These are phyloP conservation scores for Colletotrichum somersetense DNA, from an alignment of 2,329 filamentous ascomycete genomes.

Conservation along the genomic window DNA sequence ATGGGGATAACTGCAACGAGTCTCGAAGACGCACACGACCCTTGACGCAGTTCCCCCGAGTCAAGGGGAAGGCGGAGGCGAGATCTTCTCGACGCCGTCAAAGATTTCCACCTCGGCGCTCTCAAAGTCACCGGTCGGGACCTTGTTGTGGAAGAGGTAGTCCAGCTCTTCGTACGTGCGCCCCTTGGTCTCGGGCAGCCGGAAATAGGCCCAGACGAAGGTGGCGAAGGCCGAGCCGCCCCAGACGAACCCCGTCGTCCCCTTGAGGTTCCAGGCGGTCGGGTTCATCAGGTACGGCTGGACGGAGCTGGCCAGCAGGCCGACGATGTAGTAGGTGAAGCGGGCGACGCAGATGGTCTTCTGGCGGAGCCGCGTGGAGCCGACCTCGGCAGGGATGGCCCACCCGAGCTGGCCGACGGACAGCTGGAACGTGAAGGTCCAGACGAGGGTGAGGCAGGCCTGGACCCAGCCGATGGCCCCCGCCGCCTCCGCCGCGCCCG, in stretches of 20 bases:
- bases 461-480: constrained; percentile 49
- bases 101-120: constrained; percentile 17
- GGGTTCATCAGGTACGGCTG: constrained; percentile 56
- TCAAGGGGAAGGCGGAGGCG: background rate
- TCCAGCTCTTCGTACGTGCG: constrained; percentile 46
- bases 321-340: constrained; percentile 42
- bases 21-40: background rate
- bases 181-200: constrained; percentile 46
- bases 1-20: background rate
- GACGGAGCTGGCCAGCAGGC: constrained; percentile 43
- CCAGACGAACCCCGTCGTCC: constrained; percentile 44
- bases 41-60: too few species aligned
- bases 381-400: constrained; percentile 48
- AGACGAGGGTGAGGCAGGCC: constrained; percentile 46
- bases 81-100: constrained; percentile 17
- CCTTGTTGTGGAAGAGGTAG: constrained; percentile 29
- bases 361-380: constrained; percentile 49
- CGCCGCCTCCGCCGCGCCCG: constrained; percentile 49
- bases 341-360: constrained; percentile 51
- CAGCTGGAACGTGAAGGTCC: constrained; percentile 38
- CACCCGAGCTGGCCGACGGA: constrained; percentile 43
- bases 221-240: constrained; percentile 39
- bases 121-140: constrained; percentile 19
- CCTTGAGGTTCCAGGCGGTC: constrained; percentile 53
- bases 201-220: constrained; percentile 45